Evolutionary conservation across 352 stramenopile species (phyloP), one percentile per base, ranked within the genome.

Genomic region (Pythium vanterpoolii): DNA sequence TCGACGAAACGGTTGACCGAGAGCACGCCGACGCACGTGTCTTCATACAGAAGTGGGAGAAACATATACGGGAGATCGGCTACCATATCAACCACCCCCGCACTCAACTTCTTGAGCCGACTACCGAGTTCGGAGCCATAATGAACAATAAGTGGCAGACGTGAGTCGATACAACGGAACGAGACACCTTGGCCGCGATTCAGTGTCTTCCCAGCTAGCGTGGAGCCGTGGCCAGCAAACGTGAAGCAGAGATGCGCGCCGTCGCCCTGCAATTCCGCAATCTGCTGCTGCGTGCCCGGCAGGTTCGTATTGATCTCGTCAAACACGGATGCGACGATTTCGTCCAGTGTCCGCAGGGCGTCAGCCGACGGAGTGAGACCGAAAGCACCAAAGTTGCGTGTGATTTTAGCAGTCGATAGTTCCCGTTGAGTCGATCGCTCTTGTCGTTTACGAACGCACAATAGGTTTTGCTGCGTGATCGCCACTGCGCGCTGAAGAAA

Each of bases 31-130:
- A 94, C 51, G 7, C 53, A 60, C 7, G 63, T 73, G 39, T 90
- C 84, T 28, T 94, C 79, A 50, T 94, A 71, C 2, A 87, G 24
- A 2, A 94, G 66, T 27, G 84, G 82, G 3, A 92, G 19, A 13
- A 90, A 83, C 0, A 90, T 60, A 40, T 73, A 83, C n/a, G 80
- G 80, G 0, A 87, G 74, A 7, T 69, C 57, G 4, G 50, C 16
- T 4, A 68, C 43, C 14, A 48, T 44, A 30, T 50, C 23, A 4
- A 5, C 19, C 5, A 13, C 1, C 0, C 23, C 5, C 16, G 18
- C 14, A 47, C 56, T 56, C 40, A 56, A 4, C 30, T 3, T 11
- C 66, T 74, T 73, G 4, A 89, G 56, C 13, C 75, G 61, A 7
- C 36, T 48, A 2, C 66, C 56, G 3, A 77, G 23, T 18, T 83